Evolutionary conservation across 2,329 filamentous ascomycete genomes (phyloP).

Genomic region (Trichophyton simii): DNA sequence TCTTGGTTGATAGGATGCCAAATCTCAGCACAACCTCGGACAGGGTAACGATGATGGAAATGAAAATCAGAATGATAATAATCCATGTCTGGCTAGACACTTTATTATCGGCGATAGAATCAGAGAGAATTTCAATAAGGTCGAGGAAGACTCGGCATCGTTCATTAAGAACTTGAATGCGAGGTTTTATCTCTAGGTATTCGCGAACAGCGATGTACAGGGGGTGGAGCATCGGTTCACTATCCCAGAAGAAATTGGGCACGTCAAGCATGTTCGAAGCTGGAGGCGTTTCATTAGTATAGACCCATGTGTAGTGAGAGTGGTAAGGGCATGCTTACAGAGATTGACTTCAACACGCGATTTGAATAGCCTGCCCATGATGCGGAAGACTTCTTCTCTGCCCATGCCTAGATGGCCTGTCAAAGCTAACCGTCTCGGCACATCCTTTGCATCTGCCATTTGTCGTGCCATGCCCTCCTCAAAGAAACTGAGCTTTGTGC

Average conservation of each 20-base stretch:
- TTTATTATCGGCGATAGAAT: constrained; percentile 83
- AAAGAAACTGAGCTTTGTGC: constrained; percentile 90
- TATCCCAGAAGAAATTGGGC: constrained; percentile 97
- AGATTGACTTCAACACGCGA: constrained; percentile 94
- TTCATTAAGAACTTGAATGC: constrained; percentile 94
- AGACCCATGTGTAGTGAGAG: neutral
- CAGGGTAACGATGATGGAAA: constrained; percentile 83
- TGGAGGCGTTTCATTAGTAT: constrained; percentile 24
- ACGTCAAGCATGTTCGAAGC: constrained; percentile 93
- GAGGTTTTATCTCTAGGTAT: constrained; percentile 92
- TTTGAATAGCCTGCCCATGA: constrained; percentile 81
- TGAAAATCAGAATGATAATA: constrained; percentile 81
- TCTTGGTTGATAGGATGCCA: constrained; percentile 45
- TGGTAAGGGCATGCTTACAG: constrained; percentile 52
- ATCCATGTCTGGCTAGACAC: constrained; percentile 98
- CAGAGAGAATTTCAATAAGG: constrained; percentile 84
- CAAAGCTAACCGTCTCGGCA: constrained; percentile 76
- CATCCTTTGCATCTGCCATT: constrained; percentile 83
- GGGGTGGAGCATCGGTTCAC: constrained; percentile 85
- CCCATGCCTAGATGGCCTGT: constrained; percentile 88
- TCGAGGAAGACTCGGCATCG: constrained; percentile 93
- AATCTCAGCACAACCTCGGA: constrained; percentile 83
- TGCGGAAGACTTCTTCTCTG: constrained; percentile 79
- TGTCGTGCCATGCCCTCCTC: constrained; percentile 92
- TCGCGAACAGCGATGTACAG: constrained; percentile 90